Conservation (phyloP, 1,284 basidiomycete species). For the Sporisorium graminicola region DNA sequence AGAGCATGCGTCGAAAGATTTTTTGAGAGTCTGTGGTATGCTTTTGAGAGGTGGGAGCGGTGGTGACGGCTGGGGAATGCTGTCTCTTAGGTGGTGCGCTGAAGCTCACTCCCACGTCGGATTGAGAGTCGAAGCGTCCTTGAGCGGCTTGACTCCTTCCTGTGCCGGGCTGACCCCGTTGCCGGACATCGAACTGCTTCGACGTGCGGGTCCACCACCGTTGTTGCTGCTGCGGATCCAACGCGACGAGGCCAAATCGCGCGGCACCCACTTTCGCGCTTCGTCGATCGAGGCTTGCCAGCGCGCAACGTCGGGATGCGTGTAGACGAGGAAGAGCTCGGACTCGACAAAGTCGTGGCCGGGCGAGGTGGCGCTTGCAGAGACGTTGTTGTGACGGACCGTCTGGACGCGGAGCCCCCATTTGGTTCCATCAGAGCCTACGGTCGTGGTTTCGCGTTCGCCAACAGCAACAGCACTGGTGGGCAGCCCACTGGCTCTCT, state of each 20-base stretch:
- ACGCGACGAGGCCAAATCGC: slow-evolving; percentile 11
- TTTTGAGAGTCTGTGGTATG: no score
- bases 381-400: slow-evolving; percentile 28
- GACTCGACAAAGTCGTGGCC: slow-evolving; percentile 38
- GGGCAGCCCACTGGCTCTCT: slow-evolving; percentile 8
- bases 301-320: slow-evolving; percentile 16
- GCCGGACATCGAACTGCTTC: neutral
- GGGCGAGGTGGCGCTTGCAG: slow-evolving; percentile 4
- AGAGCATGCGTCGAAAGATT: no score
- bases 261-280: slow-evolving; percentile 42
- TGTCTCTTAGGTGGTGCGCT: neutral
- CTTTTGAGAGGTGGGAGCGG: no score
- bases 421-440: slow-evolving; percentile 25
- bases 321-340: slow-evolving; percentile 48
- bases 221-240: slow-evolving; percentile 8
- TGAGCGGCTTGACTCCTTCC: slow-evolving; percentile 10
- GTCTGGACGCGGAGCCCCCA: slow-evolving; percentile 46
- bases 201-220: neutral
- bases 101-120: slow-evolving; percentile 28
- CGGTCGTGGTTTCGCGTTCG: slow-evolving; percentile 21
- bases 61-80: no score
- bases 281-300: slow-evolving; percentile 44
- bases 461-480: neutral
- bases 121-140: slow-evolving; percentile 28
- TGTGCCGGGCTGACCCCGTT: neutral